phyloP scores from a whole-genome alignment of 768 basidiomycete species.

The Chalciporus chontae region DNA sequence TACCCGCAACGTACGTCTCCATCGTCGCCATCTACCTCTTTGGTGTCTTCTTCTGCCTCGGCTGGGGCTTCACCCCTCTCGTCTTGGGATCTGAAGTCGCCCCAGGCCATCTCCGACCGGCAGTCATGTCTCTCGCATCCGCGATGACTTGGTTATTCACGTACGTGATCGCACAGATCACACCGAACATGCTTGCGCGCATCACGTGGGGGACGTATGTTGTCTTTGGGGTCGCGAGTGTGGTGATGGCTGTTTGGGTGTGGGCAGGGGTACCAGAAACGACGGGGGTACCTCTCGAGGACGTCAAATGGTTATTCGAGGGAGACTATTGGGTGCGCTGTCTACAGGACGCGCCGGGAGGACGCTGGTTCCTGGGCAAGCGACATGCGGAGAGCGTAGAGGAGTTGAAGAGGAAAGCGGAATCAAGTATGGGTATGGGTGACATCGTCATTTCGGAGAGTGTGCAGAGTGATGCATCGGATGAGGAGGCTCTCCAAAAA shows the following conservation, averaged over 20 bases:
- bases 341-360: constrained; percentile 33
- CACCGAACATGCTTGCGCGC: constrained; percentile 33
- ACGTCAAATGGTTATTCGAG: constrained; percentile 35
- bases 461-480: neutral
- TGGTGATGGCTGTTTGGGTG: constrained; percentile 32
- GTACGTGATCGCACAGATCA: constrained; percentile 36
- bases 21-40: constrained; percentile 36
- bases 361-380: constrained; percentile 22
- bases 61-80: constrained; percentile 33
- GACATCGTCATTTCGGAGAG: neutral
- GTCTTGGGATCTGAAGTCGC: constrained; percentile 34
- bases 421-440: neutral
- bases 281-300: constrained; percentile 37
- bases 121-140: constrained; percentile 30
- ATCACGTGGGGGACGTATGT: constrained; percentile 31
- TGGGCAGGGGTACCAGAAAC: constrained; percentile 41
- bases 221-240: constrained; percentile 29
- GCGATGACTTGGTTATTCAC: constrained; percentile 35
- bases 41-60: constrained; percentile 35
- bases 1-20: constrained; percentile 32
- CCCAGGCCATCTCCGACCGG: constrained; percentile 35
- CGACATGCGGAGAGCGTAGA: constrained; percentile 24
- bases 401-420: constrained; percentile 18
- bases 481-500: neutral
- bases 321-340: constrained; percentile 24